These are phyloP conservation scores for Podaxis carcinomalis DNA, from an alignment of 768 basidiomycete genomes.

Conservation along the genomic window DNA sequence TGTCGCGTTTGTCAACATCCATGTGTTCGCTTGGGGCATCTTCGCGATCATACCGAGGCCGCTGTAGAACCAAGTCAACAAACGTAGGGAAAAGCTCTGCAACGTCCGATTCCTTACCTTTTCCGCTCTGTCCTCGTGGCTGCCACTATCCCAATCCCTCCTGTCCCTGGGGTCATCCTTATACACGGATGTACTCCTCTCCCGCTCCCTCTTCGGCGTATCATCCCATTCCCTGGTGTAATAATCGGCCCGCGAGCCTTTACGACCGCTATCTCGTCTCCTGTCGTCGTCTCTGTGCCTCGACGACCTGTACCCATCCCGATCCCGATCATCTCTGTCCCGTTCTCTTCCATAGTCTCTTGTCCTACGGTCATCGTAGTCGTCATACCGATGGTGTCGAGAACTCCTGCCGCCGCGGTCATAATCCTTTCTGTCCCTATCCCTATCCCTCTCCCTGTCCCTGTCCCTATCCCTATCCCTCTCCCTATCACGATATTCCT, in stretches of 20 bases:
- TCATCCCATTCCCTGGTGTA: constrained; percentile 46
- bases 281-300: constrained; percentile 49
- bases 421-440: constrained; percentile 30
- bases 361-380: constrained; percentile 41
- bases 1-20: constrained; percentile 39
- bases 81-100: constrained; percentile 11
- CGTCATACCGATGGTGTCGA: constrained; percentile 47
- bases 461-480: constrained; percentile 30
- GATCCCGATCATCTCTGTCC: constrained; percentile 34
- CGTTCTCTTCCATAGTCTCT: constrained; percentile 36
- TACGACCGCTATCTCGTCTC: constrained; percentile 39
- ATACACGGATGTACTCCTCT: constrained; percentile 30
- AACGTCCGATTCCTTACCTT: constrained; percentile 44
- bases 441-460: constrained; percentile 33
- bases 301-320: constrained; percentile 38
- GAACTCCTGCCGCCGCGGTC: constrained; percentile 37
- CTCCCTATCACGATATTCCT: constrained; percentile 29
- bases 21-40: constrained; percentile 30
- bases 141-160: constrained; percentile 47
- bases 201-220: constrained; percentile 32
- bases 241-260: constrained; percentile 31
- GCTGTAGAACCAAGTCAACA: constrained; percentile 29
- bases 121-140: constrained; percentile 55
- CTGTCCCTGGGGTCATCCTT: constrained; percentile 51
- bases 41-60: constrained; percentile 49